phyloP scores from a whole-genome alignment of 148 eudicot genomes.

The Dianthus caryophyllus region DNA sequence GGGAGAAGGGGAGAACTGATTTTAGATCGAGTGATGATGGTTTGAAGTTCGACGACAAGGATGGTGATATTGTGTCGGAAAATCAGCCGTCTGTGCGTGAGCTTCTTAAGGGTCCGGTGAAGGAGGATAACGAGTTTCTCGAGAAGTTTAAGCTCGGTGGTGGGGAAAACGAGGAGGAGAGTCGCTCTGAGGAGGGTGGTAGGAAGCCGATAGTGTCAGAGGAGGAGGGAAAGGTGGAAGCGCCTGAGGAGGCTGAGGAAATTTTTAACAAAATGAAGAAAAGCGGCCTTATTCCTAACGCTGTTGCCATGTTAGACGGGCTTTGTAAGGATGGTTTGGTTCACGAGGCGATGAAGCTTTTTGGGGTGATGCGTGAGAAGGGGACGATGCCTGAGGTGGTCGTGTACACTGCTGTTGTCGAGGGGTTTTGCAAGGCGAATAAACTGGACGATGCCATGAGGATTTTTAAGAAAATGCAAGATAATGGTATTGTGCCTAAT shows the following conservation, averaged over 20 bases:
- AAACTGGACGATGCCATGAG: conserved; percentile 71
- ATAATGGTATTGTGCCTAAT: conserved; percentile 62
- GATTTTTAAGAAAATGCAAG: conserved; percentile 82
- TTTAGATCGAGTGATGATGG: conserved; percentile 14
- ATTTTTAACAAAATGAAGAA: conserved; percentile 92
- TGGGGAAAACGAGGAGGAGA: conserved; percentile 14
- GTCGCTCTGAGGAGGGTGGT: background rate
- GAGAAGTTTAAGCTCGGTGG: conserved; percentile 62
- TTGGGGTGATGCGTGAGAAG: conserved; percentile 81
- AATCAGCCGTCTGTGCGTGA: conserved; percentile 29
- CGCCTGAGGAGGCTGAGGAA: conserved; percentile 60
- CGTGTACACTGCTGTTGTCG: conserved; percentile 86
- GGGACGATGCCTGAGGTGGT: conserved; percentile 89
- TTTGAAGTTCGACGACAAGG: conserved; percentile 21
- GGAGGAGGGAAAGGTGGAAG: conserved; percentile 27
- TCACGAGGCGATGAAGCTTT: conserved; percentile 90
- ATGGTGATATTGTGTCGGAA: conserved; percentile 5
- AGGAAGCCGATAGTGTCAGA: background rate
- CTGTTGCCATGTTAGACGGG: conserved; percentile 91
- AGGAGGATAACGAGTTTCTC: conserved; percentile 44
- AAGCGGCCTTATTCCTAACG: conserved; percentile 79
- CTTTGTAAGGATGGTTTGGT: conserved; percentile 86
- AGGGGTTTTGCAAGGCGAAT: conserved; percentile 81
- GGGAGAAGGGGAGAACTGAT: conserved; percentile 17
- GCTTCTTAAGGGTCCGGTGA: conserved; percentile 21